Base-by-base conservation (phyloP, 306 rosid genomes). In the Dryas drummondii region DNA sequence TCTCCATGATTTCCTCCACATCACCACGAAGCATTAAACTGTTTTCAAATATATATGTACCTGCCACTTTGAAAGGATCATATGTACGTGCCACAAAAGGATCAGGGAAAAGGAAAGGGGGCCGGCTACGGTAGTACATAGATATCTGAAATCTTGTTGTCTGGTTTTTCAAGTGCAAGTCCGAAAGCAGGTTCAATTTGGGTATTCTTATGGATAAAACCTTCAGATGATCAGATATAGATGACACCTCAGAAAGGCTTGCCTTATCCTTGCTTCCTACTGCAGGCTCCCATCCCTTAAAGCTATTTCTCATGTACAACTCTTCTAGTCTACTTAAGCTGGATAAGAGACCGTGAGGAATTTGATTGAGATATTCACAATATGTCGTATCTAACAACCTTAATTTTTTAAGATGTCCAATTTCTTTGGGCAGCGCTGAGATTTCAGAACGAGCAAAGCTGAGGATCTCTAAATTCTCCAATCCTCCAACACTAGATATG, bases 341-440 rank as follows among this genome's bases (percentile, higher is more conserved):
- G 0, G 56, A 56, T 1, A 72, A 19, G 9, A 72, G 42, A 72
- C 50, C 40, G 0, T 41, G 46, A 5, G 27, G 26, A 17, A 72
- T 57, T 41, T 6, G 7, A 32, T 1, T 0, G 13, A 58, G 26
- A 0, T 0, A 0, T 0, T 0, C 0, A 27, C 76, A 72, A 1
- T 1, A 7, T 3, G 6, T 45, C 1, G 32, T 22, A 58, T 72
- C 66, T 8, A 72, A 57, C 40, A 22, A 14, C 66, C 9, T 60
- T 3, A 72, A 4, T 0, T 52, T 19, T 9, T 3, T 13, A 7
- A 72, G 37, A 4, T 2, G 5, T 19, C 66, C 67, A 19, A 72
- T 45, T 56, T 44, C 22, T 46, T 14, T 22, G 1, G 76, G 47
- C 66, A 72, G 1, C 6, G 1, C 11, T 11, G 0, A 0, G 8